Base-by-base conservation (phyloP, 768 basidiomycete species). In the Rhodotorula taiwanensis region DNA sequence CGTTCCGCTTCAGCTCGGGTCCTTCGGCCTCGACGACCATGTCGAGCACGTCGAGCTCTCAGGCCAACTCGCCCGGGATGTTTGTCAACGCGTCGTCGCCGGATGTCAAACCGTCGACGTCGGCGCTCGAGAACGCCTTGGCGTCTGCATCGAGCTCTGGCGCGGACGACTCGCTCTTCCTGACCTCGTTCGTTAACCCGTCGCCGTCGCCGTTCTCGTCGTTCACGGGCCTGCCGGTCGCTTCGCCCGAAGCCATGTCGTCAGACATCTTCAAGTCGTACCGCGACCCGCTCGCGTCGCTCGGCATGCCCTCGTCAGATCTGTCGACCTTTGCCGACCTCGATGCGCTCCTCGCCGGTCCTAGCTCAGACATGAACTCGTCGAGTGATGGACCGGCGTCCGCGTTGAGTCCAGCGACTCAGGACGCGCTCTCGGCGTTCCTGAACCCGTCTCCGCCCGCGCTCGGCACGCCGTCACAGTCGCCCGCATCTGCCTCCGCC, bases 271-370 rank as follows among this genome's bases (percentile, higher is more conserved):
- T 62, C 44, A 45, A 52, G 20, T 42, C 60, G 16, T 69, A 64
- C 63, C 59, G 67, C 52, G 67, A 69, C 28, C 53, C 67, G 45
- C 44, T 60, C 28, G 58, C 67, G 31, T 20, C 43, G 15, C 45
- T 68, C 13, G 52, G 53, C 4, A 52, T 49, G 9, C 51, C 31
- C 8, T 11, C 20, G 28, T 34, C 55, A 0, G 45, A 34, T 4
- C 14, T 67, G n/a, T 28, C 55, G 8, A 60, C 62, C 20, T 44
- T 64, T 31, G 25, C 23, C n/a, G 67, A 69, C 45, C 47, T 69
- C 23, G 67, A 69, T 49, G 42, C n/a, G 25, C 49, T 69, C 25
- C 61, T 69, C 34, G 55, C 39, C 16, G 43, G 21, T 9, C 33
- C n/a, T 1, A 27, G 33, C n/a, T 9, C 43, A 50, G n/a, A 23